Evolutionary conservation across 345 rosid genomes (phyloP).

Genomic region (Clarkia xantiana): DNA sequence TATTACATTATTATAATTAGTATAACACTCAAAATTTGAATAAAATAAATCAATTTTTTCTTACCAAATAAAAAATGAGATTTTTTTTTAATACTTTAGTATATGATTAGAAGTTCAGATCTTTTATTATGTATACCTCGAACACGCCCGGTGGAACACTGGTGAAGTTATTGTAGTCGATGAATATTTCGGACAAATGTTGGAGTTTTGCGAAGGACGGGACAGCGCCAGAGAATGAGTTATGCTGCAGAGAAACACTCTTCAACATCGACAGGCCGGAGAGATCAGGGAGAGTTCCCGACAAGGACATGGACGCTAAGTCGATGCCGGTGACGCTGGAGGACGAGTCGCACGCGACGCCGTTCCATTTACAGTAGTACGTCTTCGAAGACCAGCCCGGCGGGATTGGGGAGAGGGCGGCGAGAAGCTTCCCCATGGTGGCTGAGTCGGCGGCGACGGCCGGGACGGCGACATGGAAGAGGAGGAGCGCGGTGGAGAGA

Average conservation of each 20-base stretch:
- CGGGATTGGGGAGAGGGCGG: slow-evolving; percentile 33
- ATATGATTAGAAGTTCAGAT: no score
- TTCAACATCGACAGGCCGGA: slow-evolving; percentile 38
- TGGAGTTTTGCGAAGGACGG: slow-evolving; percentile 50
- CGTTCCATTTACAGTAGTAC: slow-evolving; percentile 44
- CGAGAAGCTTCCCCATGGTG: slow-evolving; percentile 32
- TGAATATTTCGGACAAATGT: slow-evolving; percentile 23
- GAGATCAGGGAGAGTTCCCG: slow-evolving; percentile 45
- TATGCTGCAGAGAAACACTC: slow-evolving; percentile 28
- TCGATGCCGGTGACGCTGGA: slow-evolving; percentile 30
- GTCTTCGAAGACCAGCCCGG: slow-evolving; percentile 35
- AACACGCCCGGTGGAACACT: slow-evolving; percentile 36
- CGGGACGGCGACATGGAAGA: slow-evolving; percentile 9
- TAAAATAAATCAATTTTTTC: no score
- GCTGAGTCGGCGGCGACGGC: slow-evolving; percentile 35
- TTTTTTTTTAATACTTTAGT: no score
- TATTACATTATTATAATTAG: no score
- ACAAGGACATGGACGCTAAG: slow-evolving; percentile 19
- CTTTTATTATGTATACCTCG: neutral
- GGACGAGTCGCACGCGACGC: slow-evolving; percentile 35
- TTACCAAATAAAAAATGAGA: no score
- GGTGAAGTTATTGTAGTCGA: slow-evolving; percentile 43
- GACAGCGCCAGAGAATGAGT: slow-evolving; percentile 36
- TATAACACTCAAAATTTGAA: no score
- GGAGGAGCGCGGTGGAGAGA: slow-evolving; percentile 9